Percentiles rank a stretch among this genome's conserved stretches.
Conservation (phyloP, 2,329 filamentous ascomycete genomes). For the Cyphellophora europaea region DNA sequence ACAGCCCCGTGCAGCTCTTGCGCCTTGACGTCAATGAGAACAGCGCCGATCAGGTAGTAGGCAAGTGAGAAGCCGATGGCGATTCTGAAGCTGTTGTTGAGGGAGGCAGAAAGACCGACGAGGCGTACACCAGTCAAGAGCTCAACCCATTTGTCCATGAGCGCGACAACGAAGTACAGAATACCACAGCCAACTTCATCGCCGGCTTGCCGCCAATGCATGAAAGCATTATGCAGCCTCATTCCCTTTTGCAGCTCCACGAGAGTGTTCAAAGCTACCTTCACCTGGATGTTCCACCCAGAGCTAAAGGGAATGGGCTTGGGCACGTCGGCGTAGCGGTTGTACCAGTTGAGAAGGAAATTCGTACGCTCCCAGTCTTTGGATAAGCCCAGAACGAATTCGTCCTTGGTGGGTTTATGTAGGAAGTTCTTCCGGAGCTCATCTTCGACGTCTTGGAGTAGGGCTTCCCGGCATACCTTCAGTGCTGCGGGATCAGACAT, state of each 20-base stretch:
- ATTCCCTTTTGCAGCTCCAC: constrained; percentile 46
- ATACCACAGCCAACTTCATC: constrained; percentile 46
- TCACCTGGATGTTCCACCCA: constrained; percentile 49
- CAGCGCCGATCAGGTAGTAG: constrained; percentile 49
- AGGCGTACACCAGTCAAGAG: constrained; percentile 36
- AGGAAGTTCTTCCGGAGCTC: constrained; percentile 36
- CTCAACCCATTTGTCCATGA: constrained; percentile 47
- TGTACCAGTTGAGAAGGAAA: constrained; percentile 47
- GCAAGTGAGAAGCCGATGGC: constrained; percentile 47
- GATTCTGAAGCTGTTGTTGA: constrained; percentile 31
- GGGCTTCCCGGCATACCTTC: constrained; percentile 35
- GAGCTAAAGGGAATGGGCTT: constrained; percentile 46
- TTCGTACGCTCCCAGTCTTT: constrained; percentile 43
- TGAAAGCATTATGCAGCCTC: constrained; percentile 46
- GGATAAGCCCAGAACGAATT: constrained; percentile 40
- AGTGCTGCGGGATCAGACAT: constrained; percentile 41
- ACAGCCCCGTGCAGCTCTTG: constrained; percentile 39
- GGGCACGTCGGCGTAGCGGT: constrained; percentile 36
- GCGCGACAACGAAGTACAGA: constrained; percentile 45
- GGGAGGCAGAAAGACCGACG: constrained; percentile 28
- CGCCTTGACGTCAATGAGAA: constrained; percentile 47
- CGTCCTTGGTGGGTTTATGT: constrained; percentile 32
- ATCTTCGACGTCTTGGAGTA: constrained; percentile 35
- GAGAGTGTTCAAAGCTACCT: constrained; percentile 44
- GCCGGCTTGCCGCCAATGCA: constrained; percentile 49